A percentile compares a stretch with the other conserved stretches of the same genome.
Conservation (phyloP, 1,284 basidiomycete genomes). For the Heterobasidion occidentale region DNA sequence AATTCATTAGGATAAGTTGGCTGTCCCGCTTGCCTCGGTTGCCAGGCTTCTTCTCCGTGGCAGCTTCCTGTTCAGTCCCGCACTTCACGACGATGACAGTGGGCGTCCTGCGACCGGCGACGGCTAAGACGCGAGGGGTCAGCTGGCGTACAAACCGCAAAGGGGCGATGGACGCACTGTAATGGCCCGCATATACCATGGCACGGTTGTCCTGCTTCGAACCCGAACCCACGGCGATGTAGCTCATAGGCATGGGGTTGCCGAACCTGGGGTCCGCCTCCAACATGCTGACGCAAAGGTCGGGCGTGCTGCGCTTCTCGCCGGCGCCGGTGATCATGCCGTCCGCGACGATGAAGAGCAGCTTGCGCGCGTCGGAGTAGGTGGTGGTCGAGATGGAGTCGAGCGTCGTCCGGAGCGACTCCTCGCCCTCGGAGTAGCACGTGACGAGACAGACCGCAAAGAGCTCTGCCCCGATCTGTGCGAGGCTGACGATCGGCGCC, state of each 20-base stretch:
- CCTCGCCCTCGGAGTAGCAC: slow-evolving; percentile 96
- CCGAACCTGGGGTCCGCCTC: slow-evolving; percentile 95
- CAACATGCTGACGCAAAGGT: slow-evolving; percentile 89
- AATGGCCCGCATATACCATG: slow-evolving; percentile 99
- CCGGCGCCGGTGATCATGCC: slow-evolving; percentile 99
- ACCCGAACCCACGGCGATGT: slow-evolving; percentile 86
- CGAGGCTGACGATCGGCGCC: slow-evolving; percentile 68
- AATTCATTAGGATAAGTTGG: slow-evolving; percentile 99
- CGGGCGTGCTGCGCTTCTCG: slow-evolving; percentile 91
- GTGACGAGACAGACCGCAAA: slow-evolving; percentile 95
- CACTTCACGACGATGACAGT: slow-evolving; percentile 98
- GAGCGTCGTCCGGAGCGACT: slow-evolving; percentile 85
- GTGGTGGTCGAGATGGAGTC: slow-evolving; percentile 88
- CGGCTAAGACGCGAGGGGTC: slow-evolving; percentile 32
- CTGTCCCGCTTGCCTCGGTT: slow-evolving; percentile 99
- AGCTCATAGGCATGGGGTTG: slow-evolving; percentile 94
- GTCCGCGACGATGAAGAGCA: slow-evolving; percentile 94
- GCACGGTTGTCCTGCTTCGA: slow-evolving; percentile 89
- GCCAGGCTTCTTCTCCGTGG: slow-evolving; percentile 86
- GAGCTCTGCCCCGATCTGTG: slow-evolving; percentile 88
- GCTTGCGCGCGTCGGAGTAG: slow-evolving; percentile 88
- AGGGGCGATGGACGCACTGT: slow-evolving; percentile 55
- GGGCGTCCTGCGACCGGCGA: slow-evolving; percentile 84
- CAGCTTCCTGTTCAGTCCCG: slow-evolving; percentile 80
- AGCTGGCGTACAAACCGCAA: background rate